A percentile compares a stretch with the other conserved stretches of the same genome.
These are phyloP conservation scores for Tuber indicum DNA, from an alignment of 495 filamentous ascomycete species.

Conservation along the genomic window DNA sequence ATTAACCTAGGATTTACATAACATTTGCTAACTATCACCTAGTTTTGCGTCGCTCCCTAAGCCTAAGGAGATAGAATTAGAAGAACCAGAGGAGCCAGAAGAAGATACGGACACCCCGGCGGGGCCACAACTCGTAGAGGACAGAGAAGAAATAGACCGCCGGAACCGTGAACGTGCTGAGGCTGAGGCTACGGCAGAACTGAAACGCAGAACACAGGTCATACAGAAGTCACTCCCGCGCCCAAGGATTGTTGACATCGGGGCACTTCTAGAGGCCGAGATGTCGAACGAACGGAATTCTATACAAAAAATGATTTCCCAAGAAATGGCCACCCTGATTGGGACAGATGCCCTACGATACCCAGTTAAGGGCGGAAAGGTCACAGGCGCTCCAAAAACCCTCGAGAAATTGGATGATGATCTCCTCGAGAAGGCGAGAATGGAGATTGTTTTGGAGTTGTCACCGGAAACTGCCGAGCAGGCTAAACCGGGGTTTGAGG, in stretches of 20 bases:
- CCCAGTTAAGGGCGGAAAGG: conserved; percentile 58
- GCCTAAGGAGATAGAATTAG: conserved; percentile 82
- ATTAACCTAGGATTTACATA: conserved; percentile 74
- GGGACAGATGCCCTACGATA: conserved; percentile 72
- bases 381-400: conserved; percentile 55
- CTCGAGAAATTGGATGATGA: conserved; percentile 65
- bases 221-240: conserved; percentile 78
- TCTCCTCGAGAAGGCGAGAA: conserved; percentile 63
- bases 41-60: conserved; percentile 77
- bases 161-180: conserved; percentile 62
- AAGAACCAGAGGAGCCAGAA: conserved; percentile 75
- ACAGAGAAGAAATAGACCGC: conserved; percentile 74
- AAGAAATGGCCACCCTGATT: conserved; percentile 70
- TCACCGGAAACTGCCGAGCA: conserved; percentile 52
- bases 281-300: conserved; percentile 42
- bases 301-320: conserved; percentile 56
- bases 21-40: conserved; percentile 60
- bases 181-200: conserved; percentile 66
- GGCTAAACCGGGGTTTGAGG: conserved; percentile 55
- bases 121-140: conserved; percentile 56
- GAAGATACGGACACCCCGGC: conserved; percentile 49
- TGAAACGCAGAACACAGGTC: conserved; percentile 78
- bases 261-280: conserved; percentile 55
- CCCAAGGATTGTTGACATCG: conserved; percentile 64
- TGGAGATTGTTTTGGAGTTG: conserved; percentile 68